Base-by-base conservation (phyloP, 495 filamentous ascomycete genomes). In the Umbilicaria muhlenbergii region DNA sequence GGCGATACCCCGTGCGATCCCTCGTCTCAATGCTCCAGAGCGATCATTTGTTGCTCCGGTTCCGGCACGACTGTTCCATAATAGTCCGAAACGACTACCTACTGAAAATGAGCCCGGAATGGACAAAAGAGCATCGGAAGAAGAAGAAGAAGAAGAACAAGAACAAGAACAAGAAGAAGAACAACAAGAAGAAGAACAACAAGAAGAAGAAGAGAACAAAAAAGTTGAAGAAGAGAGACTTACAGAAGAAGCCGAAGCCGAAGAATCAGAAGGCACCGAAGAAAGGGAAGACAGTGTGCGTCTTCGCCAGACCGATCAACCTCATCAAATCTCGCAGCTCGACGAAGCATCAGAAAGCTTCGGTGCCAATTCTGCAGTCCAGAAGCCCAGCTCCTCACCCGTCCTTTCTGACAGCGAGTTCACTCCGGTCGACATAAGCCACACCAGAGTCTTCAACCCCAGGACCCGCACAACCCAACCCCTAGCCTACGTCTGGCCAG, bases 1-100 rank as follows among this genome's bases (percentile, higher is more conserved):
- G 71, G 67, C 71, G 24, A 70, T 89, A 46, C 75, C 79, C 31
- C 44, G 50, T 39, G 44, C 50, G 39, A 34, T 43, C 16, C 41
- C 46, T n/a, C 32, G 38, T 31, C 12, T 36, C 24, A 31, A 39
- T 5, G 37, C 49, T 34, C 40, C 41, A n/a, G 24, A 28, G 24
- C 24, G 24, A 6, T 28, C 24, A 5, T 28, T 6, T 28, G 24
- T 28, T 6, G 24, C 24, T 28, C 24, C 24, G 1, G 24, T 28
- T 28, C 24, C 24, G 24, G 24, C 24, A 28, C 24, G 24, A 28
- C 24, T 28, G 24, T 28, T 28, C 24, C 5, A 10, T 28, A 28
- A 28, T 8, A 28, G 24, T 28, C 8, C 24, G 8, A 3, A 28
- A 28, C 24, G 24, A 28, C 24, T 10, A 28, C 24, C 8, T 3